Evolutionary conservation across 2,329 filamentous ascomycete genomes (phyloP), one percentile per base, ranked within the genome.

Genomic region (Cadophora malorum): DNA sequence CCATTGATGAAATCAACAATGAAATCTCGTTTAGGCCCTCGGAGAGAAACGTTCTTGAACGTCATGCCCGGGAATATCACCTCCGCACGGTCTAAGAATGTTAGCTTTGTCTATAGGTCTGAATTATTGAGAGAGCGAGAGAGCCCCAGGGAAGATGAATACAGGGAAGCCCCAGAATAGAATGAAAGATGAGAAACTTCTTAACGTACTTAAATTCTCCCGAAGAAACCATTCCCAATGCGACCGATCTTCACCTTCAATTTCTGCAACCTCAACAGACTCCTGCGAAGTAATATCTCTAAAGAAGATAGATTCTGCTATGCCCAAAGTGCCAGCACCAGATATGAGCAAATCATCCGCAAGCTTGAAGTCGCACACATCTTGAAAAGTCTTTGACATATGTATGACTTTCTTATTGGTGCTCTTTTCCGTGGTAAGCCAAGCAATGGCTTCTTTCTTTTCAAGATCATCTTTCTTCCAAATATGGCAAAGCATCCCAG

Each of bases 301-400:
- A 19, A 94, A 78, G 7, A 86, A 79, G 3, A 95, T 82, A 33
- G 83, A 81, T 4, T 85, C 81, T 6, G 89, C 87, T 25, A 86
- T 84, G 0, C 83, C 81, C 12, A 90, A 53, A 1, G 80, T 73
- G 1, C 79, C 80, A 8, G 83, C 83, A 10, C 85, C 83, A 1
- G 84, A 81, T 28, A 94, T 85, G 8, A 84, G 83, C 59, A 96
- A 82, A 62, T 88, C 85, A 60, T 94, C 91, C 19, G 88, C 89
- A 4, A 96, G 82, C 69, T 90, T 90, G 73, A 97, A 86, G 0
- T 87, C 88, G 72, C 91, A 91, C 7, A 88, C 85, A 45, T 91
- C 90, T 70, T 92, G 90, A 64, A 96, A 87, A 6, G 88, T 83
- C 70, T 92, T 90, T 25, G 92, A 90, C 81, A 92, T 87, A 82